These are phyloP conservation scores for Boletus insuetus DNA, from an alignment of 768 basidiomycete species.

Conservation along the genomic window DNA sequence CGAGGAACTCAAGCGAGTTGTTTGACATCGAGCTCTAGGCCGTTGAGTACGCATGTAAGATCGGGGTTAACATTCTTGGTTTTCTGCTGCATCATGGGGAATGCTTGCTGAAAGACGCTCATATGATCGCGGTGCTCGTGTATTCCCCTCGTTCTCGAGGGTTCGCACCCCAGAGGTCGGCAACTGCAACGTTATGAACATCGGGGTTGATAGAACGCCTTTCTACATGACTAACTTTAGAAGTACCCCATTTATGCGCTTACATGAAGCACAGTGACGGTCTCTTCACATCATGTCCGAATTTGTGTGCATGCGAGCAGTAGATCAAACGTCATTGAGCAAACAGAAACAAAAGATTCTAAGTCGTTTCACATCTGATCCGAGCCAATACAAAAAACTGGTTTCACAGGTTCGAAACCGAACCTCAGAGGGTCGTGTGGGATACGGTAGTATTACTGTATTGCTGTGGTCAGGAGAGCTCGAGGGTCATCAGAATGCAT, in stretches of 20 bases:
- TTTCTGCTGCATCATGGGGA: constrained; percentile 4
- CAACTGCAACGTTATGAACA: constrained; percentile 14
- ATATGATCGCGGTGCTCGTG: constrained; percentile 6
- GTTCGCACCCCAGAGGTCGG: constrained; percentile 7
- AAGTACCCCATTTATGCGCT: constrained; percentile 16
- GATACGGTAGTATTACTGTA: not conserved
- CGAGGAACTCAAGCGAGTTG: constrained; percentile 25
- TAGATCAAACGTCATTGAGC: not conserved
- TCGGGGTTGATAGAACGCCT: constrained; percentile 14
- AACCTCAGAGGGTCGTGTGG: not conserved
- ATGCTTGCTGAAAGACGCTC: not conserved
- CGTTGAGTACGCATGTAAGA: constrained; percentile 10
- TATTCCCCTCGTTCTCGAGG: constrained; percentile 18
- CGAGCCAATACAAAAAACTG: not conserved
- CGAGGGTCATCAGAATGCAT: not conserved
- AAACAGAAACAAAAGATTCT: constrained; percentile 5
- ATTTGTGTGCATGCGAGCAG: constrained; percentile 2
- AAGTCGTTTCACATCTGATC: constrained; percentile 9
- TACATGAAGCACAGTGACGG: constrained; percentile 2
- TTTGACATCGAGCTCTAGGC: constrained; percentile 30
- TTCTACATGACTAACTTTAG: not conserved
- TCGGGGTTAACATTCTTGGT: constrained; percentile 7
- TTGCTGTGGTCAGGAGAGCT: constrained; percentile 1
- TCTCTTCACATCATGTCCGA: constrained; percentile 9
- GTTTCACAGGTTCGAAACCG: constrained; percentile 13